phyloP scores from a whole-genome alignment of 2,329 filamentous ascomycete species.

The Gaeumannomyces sp. region DNA sequence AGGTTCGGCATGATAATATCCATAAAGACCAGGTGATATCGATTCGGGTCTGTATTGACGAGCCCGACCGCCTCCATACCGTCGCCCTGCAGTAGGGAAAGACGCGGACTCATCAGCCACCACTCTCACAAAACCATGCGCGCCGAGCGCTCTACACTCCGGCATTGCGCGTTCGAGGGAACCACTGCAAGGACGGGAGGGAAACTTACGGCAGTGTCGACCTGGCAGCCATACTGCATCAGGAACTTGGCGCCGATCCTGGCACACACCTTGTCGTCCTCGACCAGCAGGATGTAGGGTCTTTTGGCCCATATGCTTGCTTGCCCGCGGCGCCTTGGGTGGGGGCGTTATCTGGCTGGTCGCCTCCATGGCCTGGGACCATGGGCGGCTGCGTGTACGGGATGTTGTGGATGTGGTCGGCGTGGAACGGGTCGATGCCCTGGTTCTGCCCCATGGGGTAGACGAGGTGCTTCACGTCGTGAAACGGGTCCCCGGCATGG shows the following conservation, averaged over 20 bases:
- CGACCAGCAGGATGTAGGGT: conserved; percentile 83
- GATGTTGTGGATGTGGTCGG: conserved; percentile 91
- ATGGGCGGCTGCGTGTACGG: conserved; percentile 70
- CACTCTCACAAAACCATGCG: no score
- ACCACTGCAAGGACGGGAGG: not conserved
- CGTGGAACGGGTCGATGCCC: conserved; percentile 90
- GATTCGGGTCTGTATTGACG: conserved; percentile 47
- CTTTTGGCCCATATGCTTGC: conserved; percentile 33
- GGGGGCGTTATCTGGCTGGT: conserved; percentile 27
- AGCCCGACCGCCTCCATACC: conserved; percentile 89
- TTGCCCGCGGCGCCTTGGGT: conserved; percentile 19
- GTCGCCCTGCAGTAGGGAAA: conserved; percentile 47
- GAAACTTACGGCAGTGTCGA: conserved; percentile 58
- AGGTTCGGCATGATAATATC: conserved; percentile 97
- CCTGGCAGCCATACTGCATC: conserved; percentile 57
- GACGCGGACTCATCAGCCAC: conserved; percentile 18
- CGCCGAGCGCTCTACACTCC: not conserved
- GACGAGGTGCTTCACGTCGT: conserved; percentile 61
- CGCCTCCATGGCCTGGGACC: conserved; percentile 26
- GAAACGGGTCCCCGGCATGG: conserved; percentile 45
- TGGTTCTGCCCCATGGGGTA: conserved; percentile 88
- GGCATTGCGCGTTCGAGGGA: not conserved
- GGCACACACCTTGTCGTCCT: conserved; percentile 66
- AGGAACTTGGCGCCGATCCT: conserved; percentile 64
- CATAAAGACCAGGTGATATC: conserved; percentile 71